Conservation (phyloP, 164 flowering plant species). For the Pachysandra terminalis region DNA sequence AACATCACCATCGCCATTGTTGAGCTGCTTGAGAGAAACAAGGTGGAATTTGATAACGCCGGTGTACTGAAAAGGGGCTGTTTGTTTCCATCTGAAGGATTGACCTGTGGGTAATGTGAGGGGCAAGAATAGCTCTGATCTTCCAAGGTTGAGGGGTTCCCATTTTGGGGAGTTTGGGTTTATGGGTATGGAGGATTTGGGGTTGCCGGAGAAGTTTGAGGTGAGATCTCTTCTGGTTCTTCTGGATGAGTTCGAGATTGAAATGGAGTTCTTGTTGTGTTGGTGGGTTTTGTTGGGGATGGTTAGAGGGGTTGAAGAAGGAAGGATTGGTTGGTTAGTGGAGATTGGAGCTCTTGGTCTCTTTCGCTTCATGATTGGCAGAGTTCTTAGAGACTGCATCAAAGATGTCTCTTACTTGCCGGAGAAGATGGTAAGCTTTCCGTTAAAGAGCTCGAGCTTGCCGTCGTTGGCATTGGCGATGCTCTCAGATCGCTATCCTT, state of each 20-base stretch:
- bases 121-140: constrained; percentile 73
- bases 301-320: constrained; percentile 19
- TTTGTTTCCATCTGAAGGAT: constrained; percentile 87
- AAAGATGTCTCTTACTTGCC: no score
- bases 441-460: no score
- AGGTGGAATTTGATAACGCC: no score
- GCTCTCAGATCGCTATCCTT: no score
- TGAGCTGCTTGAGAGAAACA: no score
- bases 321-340: neutral
- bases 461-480: no score
- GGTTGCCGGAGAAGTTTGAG: constrained; percentile 4
- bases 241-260: constrained; percentile 10
- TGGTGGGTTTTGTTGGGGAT: no score
- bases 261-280: neutral
- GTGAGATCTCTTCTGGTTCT: constrained; percentile 11
- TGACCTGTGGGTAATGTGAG: constrained; percentile 98
- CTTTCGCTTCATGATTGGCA: constrained; percentile 12
- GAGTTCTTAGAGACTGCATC: neutral
- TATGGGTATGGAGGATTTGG: no score
- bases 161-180: constrained; percentile 30
- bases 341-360: constrained; percentile 4
- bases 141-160: constrained; percentile 61
- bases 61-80: constrained; percentile 63
- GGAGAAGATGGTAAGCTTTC: no score
- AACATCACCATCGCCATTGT: constrained; percentile 34